These are phyloP conservation scores for Calonectria pauciramosa DNA, from an alignment of 2,329 filamentous ascomycete species.

Conservation along the genomic window DNA sequence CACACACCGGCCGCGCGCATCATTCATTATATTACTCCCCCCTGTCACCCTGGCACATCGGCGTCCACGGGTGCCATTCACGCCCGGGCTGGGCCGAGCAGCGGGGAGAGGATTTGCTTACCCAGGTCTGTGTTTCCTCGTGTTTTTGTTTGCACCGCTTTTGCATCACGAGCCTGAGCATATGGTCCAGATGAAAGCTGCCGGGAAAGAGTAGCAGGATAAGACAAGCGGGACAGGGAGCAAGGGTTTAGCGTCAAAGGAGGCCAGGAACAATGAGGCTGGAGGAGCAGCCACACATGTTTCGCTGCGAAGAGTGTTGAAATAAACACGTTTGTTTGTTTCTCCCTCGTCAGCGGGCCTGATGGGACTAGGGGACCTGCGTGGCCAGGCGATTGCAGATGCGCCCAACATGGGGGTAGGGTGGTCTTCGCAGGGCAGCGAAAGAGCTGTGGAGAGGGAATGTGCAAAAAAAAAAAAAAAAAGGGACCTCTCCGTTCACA, in stretches of 20 bases:
- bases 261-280: neutral
- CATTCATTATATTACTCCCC: constrained; percentile 15
- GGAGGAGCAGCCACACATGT: neutral
- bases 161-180: neutral
- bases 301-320: constrained; percentile 25
- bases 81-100: constrained; percentile 36
- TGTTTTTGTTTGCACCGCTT: neutral
- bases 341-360: constrained; percentile 9
- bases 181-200: neutral
- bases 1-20: constrained; percentile 27
- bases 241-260: too few relatives aligned
- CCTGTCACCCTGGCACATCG: constrained; percentile 18
- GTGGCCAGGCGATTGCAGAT: constrained; percentile 35
- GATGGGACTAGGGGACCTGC: constrained; percentile 24
- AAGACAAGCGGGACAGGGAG: neutral
- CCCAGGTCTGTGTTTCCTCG: constrained; percentile 4
- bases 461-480: constrained; percentile 15
- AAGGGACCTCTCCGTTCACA: constrained; percentile 16
- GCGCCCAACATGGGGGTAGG: constrained; percentile 21
- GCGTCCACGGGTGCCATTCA: constrained; percentile 32
- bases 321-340: constrained; percentile 38
- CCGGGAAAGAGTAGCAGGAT: neutral
- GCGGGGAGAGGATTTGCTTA: constrained; percentile 28
- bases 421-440: constrained; percentile 20
- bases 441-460: constrained; percentile 9